Conservation (phyloP, 257 asterid species). For the Linderniella brevidens region DNA sequence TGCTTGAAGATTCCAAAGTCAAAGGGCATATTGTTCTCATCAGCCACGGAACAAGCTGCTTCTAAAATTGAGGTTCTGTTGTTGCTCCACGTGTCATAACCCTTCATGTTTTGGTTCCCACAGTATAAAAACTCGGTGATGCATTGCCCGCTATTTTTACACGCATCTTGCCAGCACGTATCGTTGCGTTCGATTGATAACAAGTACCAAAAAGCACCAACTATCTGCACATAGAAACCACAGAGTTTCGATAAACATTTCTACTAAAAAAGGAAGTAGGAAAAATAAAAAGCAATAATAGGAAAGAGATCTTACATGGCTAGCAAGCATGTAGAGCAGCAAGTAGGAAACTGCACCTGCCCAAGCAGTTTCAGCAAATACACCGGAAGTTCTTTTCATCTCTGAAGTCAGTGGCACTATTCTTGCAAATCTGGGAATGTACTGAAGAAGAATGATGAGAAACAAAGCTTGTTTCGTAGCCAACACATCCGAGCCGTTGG, state of each 20-base stretch:
- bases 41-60: conserved; percentile 48
- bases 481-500: conserved; percentile 85
- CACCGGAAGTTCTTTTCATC: conserved; percentile 92
- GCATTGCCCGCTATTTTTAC: conserved; percentile 32
- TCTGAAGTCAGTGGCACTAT: conserved; percentile 75
- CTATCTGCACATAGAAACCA: conserved; percentile 39
- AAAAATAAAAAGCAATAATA: conserved; percentile 3
- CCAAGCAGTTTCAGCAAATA: conserved; percentile 99
- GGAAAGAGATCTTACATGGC: conserved; percentile 57
- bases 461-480: conserved; percentile 78
- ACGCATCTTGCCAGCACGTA: conserved; percentile 93
- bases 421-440: conserved; percentile 64
- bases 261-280: neutral
- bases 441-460: conserved; percentile 69
- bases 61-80: conserved; percentile 33
- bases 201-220: conserved; percentile 98
- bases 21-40: conserved; percentile 39
- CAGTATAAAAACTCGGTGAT: conserved; percentile 60
- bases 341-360: conserved; percentile 96
- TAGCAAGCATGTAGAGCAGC: conserved; percentile 95
- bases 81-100: conserved; percentile 39
- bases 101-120: conserved; percentile 51
- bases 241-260: neutral
- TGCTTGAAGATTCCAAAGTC: conserved; percentile 89
- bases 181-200: conserved; percentile 87